These are phyloP conservation scores for Daldinia bambusicola DNA, from an alignment of 495 filamentous ascomycete genomes.

Conservation along the genomic window DNA sequence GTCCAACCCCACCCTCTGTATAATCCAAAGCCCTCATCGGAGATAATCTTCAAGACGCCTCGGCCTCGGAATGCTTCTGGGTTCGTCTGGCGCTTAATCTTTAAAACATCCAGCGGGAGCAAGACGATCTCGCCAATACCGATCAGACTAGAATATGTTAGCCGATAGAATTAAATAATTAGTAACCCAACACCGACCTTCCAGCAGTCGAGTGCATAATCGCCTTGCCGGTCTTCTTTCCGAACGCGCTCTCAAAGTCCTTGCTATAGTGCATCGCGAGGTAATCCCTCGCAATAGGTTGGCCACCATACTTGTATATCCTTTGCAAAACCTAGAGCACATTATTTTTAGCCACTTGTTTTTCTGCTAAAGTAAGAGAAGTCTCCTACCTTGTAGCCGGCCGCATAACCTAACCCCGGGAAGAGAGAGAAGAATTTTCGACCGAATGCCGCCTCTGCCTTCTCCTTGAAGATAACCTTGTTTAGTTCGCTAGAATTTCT, in stretches of 20 bases:
- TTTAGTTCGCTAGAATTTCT: constrained; percentile 72
- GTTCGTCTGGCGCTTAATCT: constrained; percentile 99
- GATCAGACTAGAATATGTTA: constrained; percentile 71
- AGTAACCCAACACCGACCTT: constrained; percentile 63
- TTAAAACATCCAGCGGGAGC: constrained; percentile 93
- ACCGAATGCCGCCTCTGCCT: constrained; percentile 72
- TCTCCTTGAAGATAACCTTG: constrained; percentile 92
- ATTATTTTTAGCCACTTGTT: constrained; percentile 14
- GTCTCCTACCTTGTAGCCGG: constrained; percentile 87
- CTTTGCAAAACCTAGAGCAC: constrained; percentile 78
- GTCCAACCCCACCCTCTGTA: constrained; percentile 99
- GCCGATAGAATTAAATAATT: constrained; percentile 3
- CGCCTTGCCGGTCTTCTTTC: constrained; percentile 96
- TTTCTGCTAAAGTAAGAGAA: background rate
- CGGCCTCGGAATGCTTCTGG: constrained; percentile 96
- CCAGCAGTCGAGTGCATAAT: constrained; percentile 97
- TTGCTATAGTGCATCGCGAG: constrained; percentile 81
- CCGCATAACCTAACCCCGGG: constrained; percentile 95
- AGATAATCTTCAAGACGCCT: constrained; percentile 87
- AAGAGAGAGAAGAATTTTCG: constrained; percentile 95
- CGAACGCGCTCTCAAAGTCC: constrained; percentile 88
- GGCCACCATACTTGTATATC: constrained; percentile 98
- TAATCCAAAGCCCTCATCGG: constrained; percentile 93
- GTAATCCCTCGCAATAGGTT: constrained; percentile 94
- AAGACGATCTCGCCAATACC: constrained; percentile 97